These are phyloP conservation scores for Aspergillus neoniger DNA, from an alignment of 2,329 filamentous ascomycete genomes.

Conservation along the genomic window DNA sequence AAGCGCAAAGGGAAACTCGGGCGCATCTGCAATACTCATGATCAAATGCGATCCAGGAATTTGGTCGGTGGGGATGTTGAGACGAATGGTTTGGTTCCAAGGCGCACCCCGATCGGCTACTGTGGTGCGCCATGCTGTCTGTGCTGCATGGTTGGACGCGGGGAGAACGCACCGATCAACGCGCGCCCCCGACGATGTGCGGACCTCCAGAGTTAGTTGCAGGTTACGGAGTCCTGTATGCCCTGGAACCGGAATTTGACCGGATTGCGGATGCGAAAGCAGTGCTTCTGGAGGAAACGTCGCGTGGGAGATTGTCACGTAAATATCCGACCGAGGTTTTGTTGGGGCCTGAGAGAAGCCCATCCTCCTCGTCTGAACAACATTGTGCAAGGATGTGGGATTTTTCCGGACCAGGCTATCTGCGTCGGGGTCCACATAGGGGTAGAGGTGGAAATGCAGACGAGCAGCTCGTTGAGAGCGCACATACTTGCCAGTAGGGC, in stretches of 20 bases:
- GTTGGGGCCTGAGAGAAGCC: slow-evolving; percentile 92
- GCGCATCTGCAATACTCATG: slow-evolving; percentile 84
- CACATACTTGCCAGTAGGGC: slow-evolving; percentile 71
- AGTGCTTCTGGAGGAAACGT: slow-evolving; percentile 69
- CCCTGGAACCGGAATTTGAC: slow-evolving; percentile 73
- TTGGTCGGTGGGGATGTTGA: slow-evolving; percentile 76
- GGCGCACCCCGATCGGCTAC: slow-evolving; percentile 74
- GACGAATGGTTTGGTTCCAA: slow-evolving; percentile 86
- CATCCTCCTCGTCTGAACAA: slow-evolving; percentile 81
- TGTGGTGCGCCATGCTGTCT: slow-evolving; percentile 87
- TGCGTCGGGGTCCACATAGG: slow-evolving; percentile 76
- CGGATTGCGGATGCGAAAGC: slow-evolving; percentile 71
- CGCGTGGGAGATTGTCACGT: slow-evolving; percentile 79
- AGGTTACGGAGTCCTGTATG: slow-evolving; percentile 70
- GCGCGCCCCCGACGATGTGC: slow-evolving; percentile 73
- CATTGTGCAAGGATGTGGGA: slow-evolving; percentile 80
- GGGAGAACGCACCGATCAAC: slow-evolving; percentile 87
- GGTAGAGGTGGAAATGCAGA: slow-evolving; percentile 74
- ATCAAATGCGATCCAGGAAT: slow-evolving; percentile 83
- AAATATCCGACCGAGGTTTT: slow-evolving; percentile 89
- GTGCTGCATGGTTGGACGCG: slow-evolving; percentile 74
- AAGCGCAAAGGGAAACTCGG: slow-evolving; percentile 84
- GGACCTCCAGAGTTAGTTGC: slow-evolving; percentile 86
- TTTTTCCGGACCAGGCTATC: slow-evolving; percentile 81
- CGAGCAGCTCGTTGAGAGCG: slow-evolving; percentile 72